phyloP scores from a whole-genome alignment of 2,329 filamentous ascomycete species.

The Venturia carpophila region DNA sequence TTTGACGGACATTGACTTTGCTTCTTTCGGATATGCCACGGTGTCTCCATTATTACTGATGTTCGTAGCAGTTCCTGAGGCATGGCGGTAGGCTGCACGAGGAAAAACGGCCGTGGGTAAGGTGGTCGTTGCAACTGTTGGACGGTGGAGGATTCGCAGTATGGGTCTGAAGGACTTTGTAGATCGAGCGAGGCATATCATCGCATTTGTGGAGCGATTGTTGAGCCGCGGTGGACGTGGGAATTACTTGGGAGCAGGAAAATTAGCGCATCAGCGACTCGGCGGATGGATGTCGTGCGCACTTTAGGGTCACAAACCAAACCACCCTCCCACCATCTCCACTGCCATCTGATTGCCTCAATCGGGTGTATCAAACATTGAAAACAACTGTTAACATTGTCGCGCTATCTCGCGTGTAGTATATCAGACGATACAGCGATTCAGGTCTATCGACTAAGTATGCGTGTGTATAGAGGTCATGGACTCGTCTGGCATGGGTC shows the following conservation, averaged over 20 bases:
- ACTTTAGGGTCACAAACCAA: no score
- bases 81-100: background rate
- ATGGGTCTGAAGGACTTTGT: background rate
- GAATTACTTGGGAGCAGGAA: background rate
- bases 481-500: background rate
- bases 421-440: no score
- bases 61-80: background rate
- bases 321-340: background rate
- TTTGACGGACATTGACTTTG: background rate
- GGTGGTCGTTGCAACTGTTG: background rate
- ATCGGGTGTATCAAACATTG: background rate
- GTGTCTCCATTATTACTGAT: background rate
- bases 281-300: background rate
- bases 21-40: background rate
- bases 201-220: slow-evolving; percentile 3
- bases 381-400: background rate
- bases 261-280: no score
- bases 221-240: background rate
- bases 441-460: no score
- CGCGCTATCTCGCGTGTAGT: background rate
- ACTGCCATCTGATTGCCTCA: background rate
- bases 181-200: background rate
- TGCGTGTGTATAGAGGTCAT: background rate
- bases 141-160: background rate
- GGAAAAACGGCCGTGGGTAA: background rate